Base-by-base conservation (phyloP, 108 stramenopile species). In the Cyclotella cryptica region DNA sequence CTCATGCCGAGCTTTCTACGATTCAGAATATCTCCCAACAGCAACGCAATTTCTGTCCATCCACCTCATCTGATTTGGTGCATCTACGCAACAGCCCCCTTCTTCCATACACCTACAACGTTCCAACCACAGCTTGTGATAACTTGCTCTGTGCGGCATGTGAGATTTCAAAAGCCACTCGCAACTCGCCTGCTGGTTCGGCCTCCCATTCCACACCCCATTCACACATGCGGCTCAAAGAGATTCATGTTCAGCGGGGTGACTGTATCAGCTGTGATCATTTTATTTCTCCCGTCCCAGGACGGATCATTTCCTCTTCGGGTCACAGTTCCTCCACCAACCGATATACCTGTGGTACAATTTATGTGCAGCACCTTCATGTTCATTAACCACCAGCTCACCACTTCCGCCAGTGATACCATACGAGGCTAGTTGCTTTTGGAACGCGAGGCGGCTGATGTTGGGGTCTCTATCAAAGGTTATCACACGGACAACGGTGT, bases 181-280 rank as follows among this genome's bases (percentile, higher is more conserved):
- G n/a, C n/a, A n/a, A n/a, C n/a, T n/a, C n/a, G n/a, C n/a, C n/a
- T n/a, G n/a, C n/a, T n/a, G n/a, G n/a, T n/a, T n/a, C n/a, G n/a
- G n/a, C n/a, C n/a, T n/a, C n/a, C n/a, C n/a, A n/a, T n/a, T n/a
- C n/a, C n/a, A n/a, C n/a, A n/a, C n/a, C n/a, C n/a, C n/a, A n/a
- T n/a, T n/a, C n/a, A n/a, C n/a, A n/a, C n/a, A n/a, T n/a, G n/a
- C n/a, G n/a, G n/a, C 47, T 58, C 19, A 69, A 69, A 26, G 51
- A 13, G 18, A 12, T 3, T 30, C 0, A 27, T 52, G 10, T 52
- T 14, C 0, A 14, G 12, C 83, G 80, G 3, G 85, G 84, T 6
- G 58, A 70, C n/a, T 30, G 55, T 14, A 66, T 89, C 1, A 84
- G 85, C 14, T 49, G 68, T 27, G 85, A 89, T 60, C 76, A 77